Evolutionary conservation across 352 stramenopile genomes (phyloP).

Genomic region (Phytophthora lateralis): DNA sequence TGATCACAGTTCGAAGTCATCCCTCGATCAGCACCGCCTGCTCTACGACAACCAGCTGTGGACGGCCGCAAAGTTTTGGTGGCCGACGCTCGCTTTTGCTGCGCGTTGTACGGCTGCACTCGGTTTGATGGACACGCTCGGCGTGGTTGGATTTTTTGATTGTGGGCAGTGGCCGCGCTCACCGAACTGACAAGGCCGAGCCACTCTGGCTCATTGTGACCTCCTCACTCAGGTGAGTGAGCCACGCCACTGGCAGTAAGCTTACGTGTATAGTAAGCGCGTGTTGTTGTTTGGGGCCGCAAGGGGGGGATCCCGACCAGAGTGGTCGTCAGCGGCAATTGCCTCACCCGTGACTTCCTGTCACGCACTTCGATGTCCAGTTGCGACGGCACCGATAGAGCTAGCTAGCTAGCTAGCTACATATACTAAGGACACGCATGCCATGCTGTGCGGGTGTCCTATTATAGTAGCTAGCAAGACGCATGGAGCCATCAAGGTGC

Average conservation of each 20-base stretch:
- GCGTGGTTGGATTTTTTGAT: slow-evolving; percentile 19
- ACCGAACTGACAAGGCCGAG: neutral
- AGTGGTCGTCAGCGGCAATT: slow-evolving; percentile 5
- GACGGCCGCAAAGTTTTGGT: slow-evolving; percentile 2
- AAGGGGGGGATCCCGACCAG: no score
- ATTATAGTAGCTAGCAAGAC: neutral
- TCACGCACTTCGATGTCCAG: slow-evolving; percentile 21
- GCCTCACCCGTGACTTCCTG: neutral
- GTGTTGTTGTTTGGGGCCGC: no score
- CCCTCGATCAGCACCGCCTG: neutral
- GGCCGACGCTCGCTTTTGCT: slow-evolving; percentile 17
- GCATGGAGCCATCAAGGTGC: neutral
- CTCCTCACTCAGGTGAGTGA: neutral
- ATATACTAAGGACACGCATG: neutral
- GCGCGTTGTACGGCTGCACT: neutral
- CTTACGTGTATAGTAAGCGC: no score
- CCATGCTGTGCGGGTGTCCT: neutral
- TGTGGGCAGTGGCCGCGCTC: neutral
- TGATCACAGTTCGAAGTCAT: no score
- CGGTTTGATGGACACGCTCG: neutral
- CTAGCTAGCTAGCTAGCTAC: neutral
- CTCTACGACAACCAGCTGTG: neutral
- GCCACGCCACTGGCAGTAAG: neutral
- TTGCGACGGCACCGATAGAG: neutral
- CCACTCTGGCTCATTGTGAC: neutral